These are phyloP conservation scores for Rhinocladiella similis DNA, from an alignment of 2,329 filamentous ascomycete species.

Conservation along the genomic window DNA sequence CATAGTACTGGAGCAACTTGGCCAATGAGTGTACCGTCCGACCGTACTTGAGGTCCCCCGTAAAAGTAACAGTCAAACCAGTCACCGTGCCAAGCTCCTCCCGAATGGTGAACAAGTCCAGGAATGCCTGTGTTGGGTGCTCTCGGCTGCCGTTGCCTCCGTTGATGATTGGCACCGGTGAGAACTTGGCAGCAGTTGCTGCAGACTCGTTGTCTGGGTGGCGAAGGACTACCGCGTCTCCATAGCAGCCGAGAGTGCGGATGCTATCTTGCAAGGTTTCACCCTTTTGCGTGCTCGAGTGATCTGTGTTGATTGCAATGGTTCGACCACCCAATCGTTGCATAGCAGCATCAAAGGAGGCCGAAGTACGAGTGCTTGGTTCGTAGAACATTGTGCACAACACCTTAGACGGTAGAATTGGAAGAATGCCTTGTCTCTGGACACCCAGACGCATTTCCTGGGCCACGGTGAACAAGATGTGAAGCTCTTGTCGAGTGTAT, in stretches of 20 bases:
- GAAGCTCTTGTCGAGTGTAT: constrained; percentile 83
- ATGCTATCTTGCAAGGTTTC: constrained; percentile 92
- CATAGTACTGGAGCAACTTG: constrained; percentile 92
- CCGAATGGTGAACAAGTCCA: constrained; percentile 97
- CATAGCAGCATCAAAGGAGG: constrained; percentile 97
- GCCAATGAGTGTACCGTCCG: constrained; percentile 93
- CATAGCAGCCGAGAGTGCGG: constrained; percentile 89
- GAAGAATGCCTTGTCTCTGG: constrained; percentile 84
- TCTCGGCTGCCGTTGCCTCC: constrained; percentile 94
- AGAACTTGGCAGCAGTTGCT: constrained; percentile 80
- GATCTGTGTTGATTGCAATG: constrained; percentile 75
- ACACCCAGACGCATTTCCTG: constrained; percentile 97
- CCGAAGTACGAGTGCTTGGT: constrained; percentile 91
- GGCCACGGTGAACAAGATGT: constrained; percentile 91
- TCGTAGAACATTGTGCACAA: constrained; percentile 96
- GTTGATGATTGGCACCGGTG: constrained; percentile 91
- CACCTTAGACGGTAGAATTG: constrained; percentile 81
- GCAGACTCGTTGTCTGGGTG: constrained; percentile 83
- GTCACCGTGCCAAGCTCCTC: constrained; percentile 96
- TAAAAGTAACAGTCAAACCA: constrained; percentile 92
- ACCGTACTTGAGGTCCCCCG: constrained; percentile 89
- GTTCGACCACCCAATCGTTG: constrained; percentile 91
- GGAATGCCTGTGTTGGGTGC: constrained; percentile 95
- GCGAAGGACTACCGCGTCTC: constrained; percentile 91
- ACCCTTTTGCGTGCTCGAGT: constrained; percentile 90